Base-by-base conservation (phyloP, 2,329 filamentous ascomycete genomes). In the Taxawa tesnikishii region DNA sequence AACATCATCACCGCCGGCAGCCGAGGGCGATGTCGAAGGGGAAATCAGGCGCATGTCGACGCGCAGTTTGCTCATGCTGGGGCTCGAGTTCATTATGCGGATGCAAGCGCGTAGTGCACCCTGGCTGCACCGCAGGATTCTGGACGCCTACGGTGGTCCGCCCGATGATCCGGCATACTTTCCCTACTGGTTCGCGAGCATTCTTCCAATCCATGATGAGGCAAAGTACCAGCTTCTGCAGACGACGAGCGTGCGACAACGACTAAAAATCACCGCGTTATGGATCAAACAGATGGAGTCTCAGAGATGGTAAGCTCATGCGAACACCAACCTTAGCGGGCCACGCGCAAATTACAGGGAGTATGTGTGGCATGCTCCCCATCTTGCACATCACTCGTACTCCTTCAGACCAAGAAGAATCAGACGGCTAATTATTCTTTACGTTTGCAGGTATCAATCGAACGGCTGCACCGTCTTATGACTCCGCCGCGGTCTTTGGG, bases 121-220 rank as follows among this genome's bases (percentile, higher is more conserved):
- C 0, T 93, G 83, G 84, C 62, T 92, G 16, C 73, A 81, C 34
- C 68, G 75, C 25, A 71, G 78, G 6, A 76, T 87, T 19, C 60
- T 87, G 17, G 60, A 73, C 18, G 75, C 81, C 5, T 90, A 88
- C 42, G 85, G 85, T 9, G 73, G 80, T 36, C 79, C 78, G 13
- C 85, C 84, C 0, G 63, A 71, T 11, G 83, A 93, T 46, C 76
- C 83, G 1, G 76, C 76, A 3, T 54, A 73, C 1, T 90, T 94
- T 43, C 82, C 85, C 0, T 94, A 85, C 68, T 94, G 87, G 87
- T 79, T 94, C 43, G 85, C 81, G 7, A 83, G 75, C 47, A 75
- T 90, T 13, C 56, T 93, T 9, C 84, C 84, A 0, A 75, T 90
- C 23, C 68, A 71, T 10, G 81, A 90, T 15, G 62, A 74, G 16